Base-by-base conservation (phyloP, 768 basidiomycete genomes). In the Lactifluus piperatus region DNA sequence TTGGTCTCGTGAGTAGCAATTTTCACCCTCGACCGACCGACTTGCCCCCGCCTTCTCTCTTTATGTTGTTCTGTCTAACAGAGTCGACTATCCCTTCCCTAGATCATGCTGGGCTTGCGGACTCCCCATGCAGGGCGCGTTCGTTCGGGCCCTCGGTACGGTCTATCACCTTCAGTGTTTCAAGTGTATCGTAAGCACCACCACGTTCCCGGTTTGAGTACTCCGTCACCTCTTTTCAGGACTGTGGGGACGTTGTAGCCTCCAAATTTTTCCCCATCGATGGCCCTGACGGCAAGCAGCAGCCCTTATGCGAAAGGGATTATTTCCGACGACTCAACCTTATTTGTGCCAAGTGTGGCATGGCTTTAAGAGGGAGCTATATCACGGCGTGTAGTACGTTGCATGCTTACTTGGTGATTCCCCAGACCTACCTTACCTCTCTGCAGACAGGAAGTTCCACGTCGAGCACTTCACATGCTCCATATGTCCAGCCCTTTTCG, bases 381-480 rank as follows among this genome's bases (percentile, higher is more conserved):
- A 98, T 99, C 76, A 99, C 97, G 44, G 97, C 97, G 44, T 97
- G 97, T 79, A 94, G 95, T 97, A 69, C 72, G 87, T 81, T 26
- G 30, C 48, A 54, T 55, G 32, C 58, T 43, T 26, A 53, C 56
- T 63, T 29, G 51, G 62, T 54, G 20, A 59, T 48, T 27, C 37
- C 41, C 49, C 47, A 24, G 48, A 53, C 54, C 29, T 50, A 29
- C 36, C 52, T 59, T 32, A 60, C 37, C 47, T 46, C n/a, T 46
- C n/a, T 67, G 5, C 72, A 97, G 94, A 88, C 77, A 92, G 94
- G 79, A 99, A 99, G 74, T 99, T 86, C 73, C 95, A 99, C 72
- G 94, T 98, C 65, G 97, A 99, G 75, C 97, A 98, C 71, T 99
- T 99, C 71, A 97, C 94, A 49, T 99, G 97, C 75, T 95, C 94